These are phyloP conservation scores for Protostelium mycophagum DNA, from an alignment of 78 protist species.

Conservation along the genomic window DNA sequence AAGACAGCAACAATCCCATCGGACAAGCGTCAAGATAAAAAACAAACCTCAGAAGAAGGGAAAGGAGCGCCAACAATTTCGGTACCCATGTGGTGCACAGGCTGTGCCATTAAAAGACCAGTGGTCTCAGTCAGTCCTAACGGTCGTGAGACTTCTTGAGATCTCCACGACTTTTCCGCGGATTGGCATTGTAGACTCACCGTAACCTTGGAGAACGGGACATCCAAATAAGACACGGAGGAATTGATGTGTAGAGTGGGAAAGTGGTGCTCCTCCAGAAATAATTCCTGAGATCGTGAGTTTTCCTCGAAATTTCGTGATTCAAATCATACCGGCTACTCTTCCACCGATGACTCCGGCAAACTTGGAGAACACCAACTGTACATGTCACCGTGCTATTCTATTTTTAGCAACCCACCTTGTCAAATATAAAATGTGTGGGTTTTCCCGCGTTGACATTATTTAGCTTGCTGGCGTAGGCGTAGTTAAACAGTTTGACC, in stretches of 20 bases:
- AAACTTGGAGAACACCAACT: conserved; percentile 64
- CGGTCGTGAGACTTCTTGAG: neutral
- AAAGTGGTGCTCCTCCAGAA: conserved; percentile 91
- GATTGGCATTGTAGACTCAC: conserved; percentile 47
- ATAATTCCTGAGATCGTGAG: too few relatives aligned
- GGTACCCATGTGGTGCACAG: conserved; percentile 19
- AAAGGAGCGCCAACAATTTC: conserved; percentile 70
- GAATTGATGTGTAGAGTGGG: conserved; percentile 67
- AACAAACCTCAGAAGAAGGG: conserved; percentile 54
- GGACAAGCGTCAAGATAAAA: too few relatives aligned
- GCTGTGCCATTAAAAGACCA: conserved; percentile 58
- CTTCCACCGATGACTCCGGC: conserved; percentile 81
- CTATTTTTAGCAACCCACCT: neutral
- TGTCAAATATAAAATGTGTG: conserved; percentile 13
- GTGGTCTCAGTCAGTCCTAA: conserved; percentile 73
- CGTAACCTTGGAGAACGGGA: conserved; percentile 89
- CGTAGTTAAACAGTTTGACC: conserved; percentile 60
- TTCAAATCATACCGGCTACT: too few relatives aligned
- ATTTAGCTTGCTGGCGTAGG: conserved; percentile 52
- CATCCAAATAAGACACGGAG: conserved; percentile 61
- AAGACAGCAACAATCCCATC: too few relatives aligned
- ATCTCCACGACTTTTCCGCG: neutral
- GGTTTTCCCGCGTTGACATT: conserved; percentile 18
- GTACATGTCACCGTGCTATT: conserved; percentile 37
- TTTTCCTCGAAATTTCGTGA: too few relatives aligned